Base-by-base conservation (phyloP, 768 basidiomycete species). In the Pulveroboletus sp. region DNA sequence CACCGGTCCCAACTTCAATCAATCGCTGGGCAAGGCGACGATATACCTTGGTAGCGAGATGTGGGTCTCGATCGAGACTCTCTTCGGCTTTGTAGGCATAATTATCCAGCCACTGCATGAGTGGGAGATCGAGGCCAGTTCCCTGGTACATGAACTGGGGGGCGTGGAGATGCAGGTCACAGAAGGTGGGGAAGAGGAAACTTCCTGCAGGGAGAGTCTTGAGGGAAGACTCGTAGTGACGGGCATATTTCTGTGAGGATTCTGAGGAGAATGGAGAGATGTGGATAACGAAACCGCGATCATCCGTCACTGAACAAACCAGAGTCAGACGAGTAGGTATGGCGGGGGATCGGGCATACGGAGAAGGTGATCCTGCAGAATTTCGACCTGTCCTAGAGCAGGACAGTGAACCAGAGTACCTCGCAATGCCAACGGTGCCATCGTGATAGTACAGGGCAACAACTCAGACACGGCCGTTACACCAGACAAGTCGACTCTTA, bases 61-160 rank as follows among this genome's bases (percentile, higher is more conserved):
- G 52, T 0, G 76, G 71, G 57, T 88, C 76, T 1, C 58, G 63
- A 55, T 94, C 93, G 3, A 95, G 71, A 16, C 77, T 60, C 51
- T 88, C 82, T 61, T 94, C 93, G 0, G 91, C 86, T 57, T 83
- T 81, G 63, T 86, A 91, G 0, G 90, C 87, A 53, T 94, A 94
- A 25, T 76, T 75, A 33, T 90, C 75, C 8, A 94, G 76, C 91
- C 91, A 92, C 55, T 90, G 67, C 83, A 92, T 84, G 32, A 93
- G 68, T 5, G 90, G 87, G 2, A 91, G 75, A 63, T 94, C 87
- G 5, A 94, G 75, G 1, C 92, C 91, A 1, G 82, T 90, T 3
- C 93, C 93, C 47, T 90, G 85, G 51, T 92, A 94, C 29, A 93
- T 73, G 62, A 87, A 93, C 62, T 94, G 93, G 1, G 92, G 89